Percentiles rank a stretch among this genome's conserved stretches.
These are phyloP conservation scores for Thraustochytrium striatum DNA, from an alignment of 352 stramenopile species.

Conservation along the genomic window DNA sequence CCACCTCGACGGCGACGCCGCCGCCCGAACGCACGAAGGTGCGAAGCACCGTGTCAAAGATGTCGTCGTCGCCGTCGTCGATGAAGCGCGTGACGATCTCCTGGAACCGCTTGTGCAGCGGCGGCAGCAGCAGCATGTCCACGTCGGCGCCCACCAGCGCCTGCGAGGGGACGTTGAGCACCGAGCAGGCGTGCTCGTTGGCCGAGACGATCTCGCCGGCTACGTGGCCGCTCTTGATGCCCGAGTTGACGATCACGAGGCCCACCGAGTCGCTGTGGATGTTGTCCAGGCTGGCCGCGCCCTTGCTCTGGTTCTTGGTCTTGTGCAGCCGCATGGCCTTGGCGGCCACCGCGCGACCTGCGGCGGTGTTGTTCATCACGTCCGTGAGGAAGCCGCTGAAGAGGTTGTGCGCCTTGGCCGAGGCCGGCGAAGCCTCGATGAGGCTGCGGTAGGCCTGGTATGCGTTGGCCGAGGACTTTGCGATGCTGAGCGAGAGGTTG, in stretches of 20 bases:
- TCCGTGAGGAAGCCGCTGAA: constrained; percentile 3
- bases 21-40: constrained; percentile 1
- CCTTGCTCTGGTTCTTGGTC: not conserved
- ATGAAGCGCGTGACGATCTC: constrained; percentile 24
- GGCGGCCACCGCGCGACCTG: too few species aligned
- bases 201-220: constrained; percentile 11
- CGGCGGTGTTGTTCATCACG: constrained; percentile 21
- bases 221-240: not conserved
- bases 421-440: not conserved
- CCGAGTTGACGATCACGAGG: not conserved
- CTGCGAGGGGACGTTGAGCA: not conserved
- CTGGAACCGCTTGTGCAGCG: constrained; percentile 7
- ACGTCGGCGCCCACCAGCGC: constrained; percentile 9
- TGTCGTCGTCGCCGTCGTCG: constrained; percentile 11
- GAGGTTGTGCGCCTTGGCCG: constrained; percentile 8
- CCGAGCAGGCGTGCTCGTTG: not conserved
- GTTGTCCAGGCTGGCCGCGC: constrained; percentile 7
- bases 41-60: not conserved
- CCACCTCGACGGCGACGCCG: not conserved
- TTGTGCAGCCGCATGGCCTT: not conserved
- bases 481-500: not conserved
- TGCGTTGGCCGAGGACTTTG: not conserved
- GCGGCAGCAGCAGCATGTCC: not conserved
- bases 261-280: constrained; percentile 13
- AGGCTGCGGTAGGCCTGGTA: constrained; percentile 28